These are phyloP conservation scores for Populus hybrid DNA, from an alignment of 441 rosid genomes.

Conservation along the genomic window DNA sequence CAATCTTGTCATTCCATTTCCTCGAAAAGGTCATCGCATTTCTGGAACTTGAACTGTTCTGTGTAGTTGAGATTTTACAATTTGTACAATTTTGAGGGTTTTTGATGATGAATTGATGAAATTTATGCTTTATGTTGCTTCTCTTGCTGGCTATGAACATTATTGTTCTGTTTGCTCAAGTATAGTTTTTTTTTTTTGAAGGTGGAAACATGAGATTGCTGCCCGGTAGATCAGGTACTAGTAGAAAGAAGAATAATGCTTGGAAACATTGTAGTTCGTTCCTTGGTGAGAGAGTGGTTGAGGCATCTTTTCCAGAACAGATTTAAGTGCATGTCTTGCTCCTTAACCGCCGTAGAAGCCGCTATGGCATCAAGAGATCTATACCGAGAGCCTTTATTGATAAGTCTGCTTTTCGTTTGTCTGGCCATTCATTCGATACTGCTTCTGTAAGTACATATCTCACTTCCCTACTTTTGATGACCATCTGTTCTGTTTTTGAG, in stretches of 20 bases:
- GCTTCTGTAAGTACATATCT: conserved; percentile 43
- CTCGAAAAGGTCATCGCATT: background rate
- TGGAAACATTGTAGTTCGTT: conserved; percentile 35
- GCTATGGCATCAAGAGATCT: conserved; percentile 33
- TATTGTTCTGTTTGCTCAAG: background rate
- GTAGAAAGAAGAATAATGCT: conserved; percentile 35
- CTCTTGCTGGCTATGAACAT: too few species aligned
- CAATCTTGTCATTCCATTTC: conserved; percentile 4
- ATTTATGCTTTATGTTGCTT: too few species aligned
- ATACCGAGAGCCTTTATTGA: conserved; percentile 50
- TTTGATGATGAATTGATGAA: too few species aligned
- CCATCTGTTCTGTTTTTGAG: background rate
- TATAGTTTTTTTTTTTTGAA: conserved; percentile 23
- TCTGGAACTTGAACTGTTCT: background rate
- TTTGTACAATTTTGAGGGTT: too few species aligned
- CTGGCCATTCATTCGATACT: conserved; percentile 31
- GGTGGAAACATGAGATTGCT: conserved; percentile 43
- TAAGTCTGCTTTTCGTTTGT: conserved; percentile 53
- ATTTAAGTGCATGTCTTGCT: conserved; percentile 43
- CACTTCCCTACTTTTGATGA: too few species aligned
- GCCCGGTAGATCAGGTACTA: conserved; percentile 27
- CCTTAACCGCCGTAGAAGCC: conserved; percentile 38
- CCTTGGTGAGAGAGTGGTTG: conserved; percentile 27
- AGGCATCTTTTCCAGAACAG: conserved; percentile 33
- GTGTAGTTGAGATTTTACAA: too few species aligned